A percentile compares a stretch with the other conserved stretches of the same genome.
phyloP scores from a whole-genome alignment of 2,329 filamentous ascomycete species.

The Simplicillium sp. region DNA sequence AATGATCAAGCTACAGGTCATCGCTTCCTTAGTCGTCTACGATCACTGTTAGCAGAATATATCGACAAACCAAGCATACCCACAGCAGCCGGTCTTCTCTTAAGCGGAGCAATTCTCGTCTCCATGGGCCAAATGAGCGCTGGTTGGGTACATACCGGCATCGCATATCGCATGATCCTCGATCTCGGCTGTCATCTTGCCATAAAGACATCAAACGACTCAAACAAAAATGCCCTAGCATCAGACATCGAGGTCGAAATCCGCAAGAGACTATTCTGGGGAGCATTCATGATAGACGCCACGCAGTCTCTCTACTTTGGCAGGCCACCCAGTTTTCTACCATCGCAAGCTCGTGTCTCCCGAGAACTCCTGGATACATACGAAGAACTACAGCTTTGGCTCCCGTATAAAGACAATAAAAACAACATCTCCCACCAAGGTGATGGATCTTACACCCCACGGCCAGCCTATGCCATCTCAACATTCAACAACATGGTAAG shows the following conservation, averaged over 20 bases:
- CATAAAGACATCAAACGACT: constrained; percentile 16
- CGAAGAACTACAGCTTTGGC: constrained; percentile 43
- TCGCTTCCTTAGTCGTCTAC: constrained; percentile 34
- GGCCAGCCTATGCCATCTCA: constrained; percentile 30
- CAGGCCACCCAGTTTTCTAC: constrained; percentile 35
- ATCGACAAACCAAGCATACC: constrained; percentile 41
- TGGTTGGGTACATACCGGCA: constrained; percentile 48
- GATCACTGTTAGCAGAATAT: constrained; percentile 32
- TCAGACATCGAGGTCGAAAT: constrained; percentile 36
- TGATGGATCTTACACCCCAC: constrained; percentile 5
- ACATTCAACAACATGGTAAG: constrained; percentile 22
- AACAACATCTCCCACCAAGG: too few species aligned
- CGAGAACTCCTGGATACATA: constrained; percentile 37
- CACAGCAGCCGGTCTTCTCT: constrained; percentile 42
- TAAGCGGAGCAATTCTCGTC: constrained; percentile 42
- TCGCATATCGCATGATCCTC: constrained; percentile 45
- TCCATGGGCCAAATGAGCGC: constrained; percentile 37
- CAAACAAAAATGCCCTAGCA: constrained; percentile 17
- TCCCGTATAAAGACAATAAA: constrained; percentile 23
- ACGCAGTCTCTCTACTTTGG: constrained; percentile 46
- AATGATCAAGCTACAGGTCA: constrained; percentile 38
- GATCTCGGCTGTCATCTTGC: constrained; percentile 44
- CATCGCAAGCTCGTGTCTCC: constrained; percentile 34
- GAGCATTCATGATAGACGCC: constrained; percentile 36
- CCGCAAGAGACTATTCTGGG: constrained; percentile 34